Conservation (phyloP, 163 green algal genomes). For the Smithsoniella earleae region DNA sequence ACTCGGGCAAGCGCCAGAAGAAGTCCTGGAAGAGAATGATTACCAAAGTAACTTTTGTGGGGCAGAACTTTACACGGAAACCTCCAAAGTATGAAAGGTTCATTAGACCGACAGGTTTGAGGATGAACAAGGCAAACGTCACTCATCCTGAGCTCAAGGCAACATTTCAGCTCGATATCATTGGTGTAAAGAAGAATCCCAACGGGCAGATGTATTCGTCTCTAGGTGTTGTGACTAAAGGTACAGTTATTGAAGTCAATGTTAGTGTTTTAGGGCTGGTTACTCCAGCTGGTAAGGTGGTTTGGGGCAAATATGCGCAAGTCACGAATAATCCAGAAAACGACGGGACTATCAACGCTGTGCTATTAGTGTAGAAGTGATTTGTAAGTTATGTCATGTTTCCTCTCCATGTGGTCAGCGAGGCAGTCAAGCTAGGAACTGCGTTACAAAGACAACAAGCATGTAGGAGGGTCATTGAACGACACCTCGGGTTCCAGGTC, state of each 20-base stretch:
- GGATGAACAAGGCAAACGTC: conserved; percentile 97
- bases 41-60: conserved; percentile 98
- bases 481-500: too few species aligned
- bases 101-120: conserved; percentile 87
- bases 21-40: conserved; percentile 99
- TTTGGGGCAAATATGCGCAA: conserved; percentile 99
- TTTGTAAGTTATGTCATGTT: too few species aligned
- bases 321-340: conserved; percentile 99
- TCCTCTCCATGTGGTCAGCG: too few species aligned
- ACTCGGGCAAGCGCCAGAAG: conserved; percentile 87
- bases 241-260: conserved; percentile 94
- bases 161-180: conserved; percentile 94
- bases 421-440: too few species aligned
- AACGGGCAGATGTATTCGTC: conserved; percentile 93
- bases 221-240: conserved; percentile 92
- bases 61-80: conserved; percentile 93
- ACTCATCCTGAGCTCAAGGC: conserved; percentile 98
- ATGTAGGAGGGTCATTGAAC: too few species aligned
- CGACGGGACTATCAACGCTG: conserved; percentile 96
- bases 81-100: conserved; percentile 99
- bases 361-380: conserved; percentile 95
- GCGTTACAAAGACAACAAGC: too few species aligned
- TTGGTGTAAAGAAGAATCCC: conserved; percentile 99
- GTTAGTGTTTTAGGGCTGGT: conserved; percentile 96
- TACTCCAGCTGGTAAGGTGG: conserved; percentile 96